phyloP scores from a whole-genome alignment of 768 basidiomycete species.

The Lactarius hengduanensis region DNA sequence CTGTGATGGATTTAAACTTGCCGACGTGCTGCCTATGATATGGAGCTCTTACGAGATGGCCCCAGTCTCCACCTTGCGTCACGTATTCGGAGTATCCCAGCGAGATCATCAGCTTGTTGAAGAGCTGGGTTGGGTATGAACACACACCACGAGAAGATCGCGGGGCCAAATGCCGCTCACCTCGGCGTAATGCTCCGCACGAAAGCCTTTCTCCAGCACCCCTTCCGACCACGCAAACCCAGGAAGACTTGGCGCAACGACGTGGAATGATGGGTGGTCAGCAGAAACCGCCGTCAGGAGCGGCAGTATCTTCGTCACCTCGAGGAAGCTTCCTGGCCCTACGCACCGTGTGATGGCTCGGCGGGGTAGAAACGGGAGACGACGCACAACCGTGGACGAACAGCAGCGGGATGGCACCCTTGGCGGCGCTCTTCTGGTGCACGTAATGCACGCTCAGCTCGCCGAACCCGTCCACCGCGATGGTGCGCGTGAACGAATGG shows the following conservation, averaged over 20 bases:
- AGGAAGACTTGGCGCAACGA: no score
- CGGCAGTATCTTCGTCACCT: conserved; percentile 30
- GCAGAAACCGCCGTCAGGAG: conserved; percentile 40
- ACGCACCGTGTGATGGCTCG: no score
- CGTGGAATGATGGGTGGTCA: background rate
- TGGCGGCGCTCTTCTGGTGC: no score
- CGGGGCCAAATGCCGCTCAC: conserved; percentile 29
- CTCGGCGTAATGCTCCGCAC: conserved; percentile 47
- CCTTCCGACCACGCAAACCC: no score
- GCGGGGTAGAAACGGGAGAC: no score
- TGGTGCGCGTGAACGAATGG: no score
- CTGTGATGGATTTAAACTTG: conserved; percentile 19
- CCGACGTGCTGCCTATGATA: background rate
- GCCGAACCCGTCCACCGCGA: no score
- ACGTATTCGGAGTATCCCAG: conserved; percentile 38
- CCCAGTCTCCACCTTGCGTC: conserved; percentile 51
- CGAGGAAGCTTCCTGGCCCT: no score
- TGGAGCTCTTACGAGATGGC: conserved; percentile 35
- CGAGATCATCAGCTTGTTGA: conserved; percentile 35
- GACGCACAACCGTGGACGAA: no score
- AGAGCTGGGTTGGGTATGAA: conserved; percentile 17
- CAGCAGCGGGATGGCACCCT: no score
- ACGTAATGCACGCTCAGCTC: no score
- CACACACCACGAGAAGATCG: background rate
- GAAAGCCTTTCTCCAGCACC: no score